phyloP scores from a whole-genome alignment of 257 asterid genomes.

The Solanum gandarillasii region DNA sequence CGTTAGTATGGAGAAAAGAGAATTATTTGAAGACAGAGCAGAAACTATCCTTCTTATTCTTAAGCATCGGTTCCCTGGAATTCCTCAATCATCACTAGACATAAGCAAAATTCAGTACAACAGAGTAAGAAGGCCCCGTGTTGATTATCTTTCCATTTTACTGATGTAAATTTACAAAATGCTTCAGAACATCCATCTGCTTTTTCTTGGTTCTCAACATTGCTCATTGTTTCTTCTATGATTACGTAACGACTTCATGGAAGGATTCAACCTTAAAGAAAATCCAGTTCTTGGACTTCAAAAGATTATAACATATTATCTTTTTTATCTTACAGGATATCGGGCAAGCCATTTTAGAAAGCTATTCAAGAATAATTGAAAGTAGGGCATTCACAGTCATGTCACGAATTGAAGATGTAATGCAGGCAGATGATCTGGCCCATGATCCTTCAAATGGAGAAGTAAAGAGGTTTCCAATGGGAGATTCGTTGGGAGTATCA shows the following conservation, averaged over 20 bases:
- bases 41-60: constrained; percentile 53
- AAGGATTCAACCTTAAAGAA: not conserved
- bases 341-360: constrained; percentile 83
- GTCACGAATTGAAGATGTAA: constrained; percentile 74
- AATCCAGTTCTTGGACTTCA: not conserved
- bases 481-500: constrained; percentile 2
- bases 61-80: constrained; percentile 71
- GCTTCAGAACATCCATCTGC: not conserved
- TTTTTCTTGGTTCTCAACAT: not conserved
- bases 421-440: constrained; percentile 51
- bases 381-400: constrained; percentile 67
- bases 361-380: constrained; percentile 84
- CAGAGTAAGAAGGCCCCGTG: constrained; percentile 29
- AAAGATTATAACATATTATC: not conserved
- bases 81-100: constrained; percentile 74
- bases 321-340: constrained; percentile 45
- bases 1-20: constrained; percentile 78
- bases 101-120: constrained; percentile 72
- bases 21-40: constrained; percentile 69
- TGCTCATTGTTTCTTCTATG: not conserved
- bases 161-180: not conserved
- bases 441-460: constrained; percentile 26
- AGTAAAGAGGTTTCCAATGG: constrained; percentile 23
- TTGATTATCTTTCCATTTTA: not conserved
- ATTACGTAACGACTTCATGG: not conserved